These are phyloP conservation scores for Reutealis trisperma DNA, from an alignment of 345 rosid species.

Conservation along the genomic window DNA sequence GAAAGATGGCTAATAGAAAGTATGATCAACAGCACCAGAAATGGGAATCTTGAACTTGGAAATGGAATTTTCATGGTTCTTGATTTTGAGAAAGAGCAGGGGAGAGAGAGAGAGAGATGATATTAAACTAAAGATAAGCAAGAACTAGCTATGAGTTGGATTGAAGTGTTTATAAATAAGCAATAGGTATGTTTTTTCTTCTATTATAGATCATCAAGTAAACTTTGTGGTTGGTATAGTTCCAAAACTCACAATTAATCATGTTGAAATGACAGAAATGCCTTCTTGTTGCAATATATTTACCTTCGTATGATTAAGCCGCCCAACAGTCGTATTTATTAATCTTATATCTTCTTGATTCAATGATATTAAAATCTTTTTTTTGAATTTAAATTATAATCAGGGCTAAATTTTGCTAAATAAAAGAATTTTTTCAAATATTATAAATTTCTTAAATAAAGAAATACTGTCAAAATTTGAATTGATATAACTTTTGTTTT, in stretches of 20 bases:
- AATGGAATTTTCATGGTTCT: constrained; percentile 22
- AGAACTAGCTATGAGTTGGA: constrained; percentile 3
- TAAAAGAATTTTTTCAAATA: no score
- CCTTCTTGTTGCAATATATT: background rate
- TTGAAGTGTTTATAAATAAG: background rate
- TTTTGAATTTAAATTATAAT: no score
- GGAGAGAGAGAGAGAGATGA: background rate
- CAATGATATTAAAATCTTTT: no score
- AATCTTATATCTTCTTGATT: no score
- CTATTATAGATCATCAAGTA: constrained; percentile 17
- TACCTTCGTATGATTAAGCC: background rate
- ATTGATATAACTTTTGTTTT: no score
- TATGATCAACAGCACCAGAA: constrained; percentile 18
- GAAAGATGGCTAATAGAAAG: constrained; percentile 28
- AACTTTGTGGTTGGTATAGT: constrained; percentile 7
- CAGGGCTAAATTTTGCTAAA: no score
- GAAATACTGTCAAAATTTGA: no score
- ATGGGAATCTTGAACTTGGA: constrained; percentile 19
- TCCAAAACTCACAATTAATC: constrained; percentile 22
- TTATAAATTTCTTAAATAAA: no score
- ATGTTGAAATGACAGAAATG: background rate
- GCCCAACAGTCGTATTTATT: no score
- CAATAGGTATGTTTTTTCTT: background rate
- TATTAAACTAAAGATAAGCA: background rate
- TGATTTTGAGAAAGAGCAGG: background rate